phyloP scores from a whole-genome alignment of 805 yeast species.

The Wickerhamiella parazyma region DNA sequence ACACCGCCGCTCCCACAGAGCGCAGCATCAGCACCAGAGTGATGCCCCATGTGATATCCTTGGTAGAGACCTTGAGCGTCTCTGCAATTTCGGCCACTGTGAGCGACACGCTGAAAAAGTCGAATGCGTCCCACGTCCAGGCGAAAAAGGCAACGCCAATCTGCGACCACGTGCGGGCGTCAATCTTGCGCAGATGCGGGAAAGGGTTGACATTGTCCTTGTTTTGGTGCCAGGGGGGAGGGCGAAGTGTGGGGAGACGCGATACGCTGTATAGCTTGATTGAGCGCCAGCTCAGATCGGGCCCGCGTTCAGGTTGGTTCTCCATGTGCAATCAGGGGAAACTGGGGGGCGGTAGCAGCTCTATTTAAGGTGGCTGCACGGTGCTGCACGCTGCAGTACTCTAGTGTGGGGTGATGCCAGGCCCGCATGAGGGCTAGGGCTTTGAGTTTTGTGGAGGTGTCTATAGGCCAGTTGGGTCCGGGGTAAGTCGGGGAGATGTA shows the following conservation, averaged over 20 bases:
- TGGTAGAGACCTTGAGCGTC: slow-evolving; percentile 30
- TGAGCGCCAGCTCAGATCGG: slow-evolving; percentile 17
- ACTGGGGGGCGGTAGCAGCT: too few relatives aligned
- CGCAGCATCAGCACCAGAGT: slow-evolving; percentile 60
- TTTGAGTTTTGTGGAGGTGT: too few relatives aligned
- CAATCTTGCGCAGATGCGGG: slow-evolving; percentile 38
- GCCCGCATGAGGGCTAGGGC: too few relatives aligned
- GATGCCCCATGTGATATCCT: slow-evolving; percentile 57
- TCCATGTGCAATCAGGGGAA: too few relatives aligned
- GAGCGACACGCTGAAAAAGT: slow-evolving; percentile 50
- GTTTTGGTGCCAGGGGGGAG: slow-evolving; percentile 18
- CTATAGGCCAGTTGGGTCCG: too few relatives aligned
- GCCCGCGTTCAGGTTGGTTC: slow-evolving; percentile 8
- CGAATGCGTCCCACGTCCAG: slow-evolving; percentile 66
- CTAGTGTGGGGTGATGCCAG: too few relatives aligned
- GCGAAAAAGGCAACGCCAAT: slow-evolving; percentile 47
- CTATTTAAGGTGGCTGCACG: not conserved
- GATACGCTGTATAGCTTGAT: slow-evolving; percentile 23
- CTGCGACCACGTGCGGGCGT: slow-evolving; percentile 44
- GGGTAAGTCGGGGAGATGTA: too few relatives aligned
- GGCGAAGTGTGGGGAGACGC: slow-evolving; percentile 24
- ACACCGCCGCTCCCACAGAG: slow-evolving; percentile 54
- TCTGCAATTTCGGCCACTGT: slow-evolving; percentile 39
- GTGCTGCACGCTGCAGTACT: too few relatives aligned
- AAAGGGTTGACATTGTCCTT: slow-evolving; percentile 41